Conservation (phyloP, 176 grass and related monocot genomes). For the Oryza brachyantha region DNA sequence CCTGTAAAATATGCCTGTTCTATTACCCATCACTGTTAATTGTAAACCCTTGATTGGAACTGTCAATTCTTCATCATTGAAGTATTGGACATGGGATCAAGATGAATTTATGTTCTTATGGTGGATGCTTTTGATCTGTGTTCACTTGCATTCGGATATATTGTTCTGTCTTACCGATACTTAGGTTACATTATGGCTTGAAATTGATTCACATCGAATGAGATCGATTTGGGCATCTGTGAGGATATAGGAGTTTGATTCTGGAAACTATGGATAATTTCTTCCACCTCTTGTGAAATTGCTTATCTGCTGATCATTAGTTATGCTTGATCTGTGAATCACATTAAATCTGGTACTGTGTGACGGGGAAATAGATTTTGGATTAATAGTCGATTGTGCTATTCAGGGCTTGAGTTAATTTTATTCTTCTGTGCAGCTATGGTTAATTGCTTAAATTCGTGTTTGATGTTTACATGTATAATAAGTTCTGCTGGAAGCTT, state of each 20-base stretch:
- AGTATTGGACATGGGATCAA: constrained; percentile 6
- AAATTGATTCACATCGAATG: background rate
- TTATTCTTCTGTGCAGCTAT: background rate
- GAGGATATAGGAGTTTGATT: background rate
- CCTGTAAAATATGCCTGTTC: constrained; percentile 18
- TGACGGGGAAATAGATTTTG: background rate
- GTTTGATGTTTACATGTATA: background rate
- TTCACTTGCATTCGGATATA: background rate
- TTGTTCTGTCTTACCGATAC: background rate
- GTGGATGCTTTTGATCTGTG: background rate
- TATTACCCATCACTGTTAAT: background rate
- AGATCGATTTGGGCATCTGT: background rate
- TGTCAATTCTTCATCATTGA: background rate
- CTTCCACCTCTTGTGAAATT: background rate
- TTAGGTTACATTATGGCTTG: background rate
- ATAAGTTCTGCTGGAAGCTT: background rate
- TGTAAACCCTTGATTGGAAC: constrained; percentile 6
- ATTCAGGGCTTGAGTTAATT: constrained; percentile 1
- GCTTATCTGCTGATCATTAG: background rate
- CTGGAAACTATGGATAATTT: background rate
- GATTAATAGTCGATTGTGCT: background rate
- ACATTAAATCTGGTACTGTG: background rate
- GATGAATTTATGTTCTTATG: background rate
- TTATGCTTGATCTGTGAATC: background rate
- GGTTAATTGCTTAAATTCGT: no score